A percentile compares a stretch with the other conserved stretches of the same genome.
phyloP scores from a whole-genome alignment of 140 eudicot genomes.

The Flaveria floridana region DNA sequence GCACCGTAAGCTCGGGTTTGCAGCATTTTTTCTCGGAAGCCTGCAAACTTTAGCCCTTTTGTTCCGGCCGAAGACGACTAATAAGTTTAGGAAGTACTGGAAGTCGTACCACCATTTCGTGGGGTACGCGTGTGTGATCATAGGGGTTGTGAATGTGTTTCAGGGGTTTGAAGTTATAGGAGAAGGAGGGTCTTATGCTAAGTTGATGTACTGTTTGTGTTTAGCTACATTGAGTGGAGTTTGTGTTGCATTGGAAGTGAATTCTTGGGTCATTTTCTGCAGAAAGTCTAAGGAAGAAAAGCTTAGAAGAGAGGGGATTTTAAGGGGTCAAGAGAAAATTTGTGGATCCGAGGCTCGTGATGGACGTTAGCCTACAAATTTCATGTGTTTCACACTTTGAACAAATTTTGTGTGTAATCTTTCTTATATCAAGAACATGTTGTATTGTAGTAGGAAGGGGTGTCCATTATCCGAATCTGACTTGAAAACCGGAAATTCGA shows the following conservation, averaged over 20 bases:
- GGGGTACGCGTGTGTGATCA: slow-evolving; percentile 83
- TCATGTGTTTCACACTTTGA: not conserved
- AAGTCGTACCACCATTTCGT: slow-evolving; percentile 98
- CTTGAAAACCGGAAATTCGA: too few relatives aligned
- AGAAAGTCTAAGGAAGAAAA: slow-evolving; percentile 82
- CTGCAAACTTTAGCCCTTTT: slow-evolving; percentile 80
- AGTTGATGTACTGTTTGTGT: slow-evolving; percentile 66
- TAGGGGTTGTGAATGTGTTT: slow-evolving; percentile 93
- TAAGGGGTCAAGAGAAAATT: slow-evolving; percentile 52
- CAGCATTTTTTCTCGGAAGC: slow-evolving; percentile 70
- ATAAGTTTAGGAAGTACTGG: slow-evolving; percentile 88
- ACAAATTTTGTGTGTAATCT: not conserved
- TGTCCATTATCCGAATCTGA: too few relatives aligned
- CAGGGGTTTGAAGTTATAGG: slow-evolving; percentile 92
- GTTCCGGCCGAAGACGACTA: slow-evolving; percentile 80
- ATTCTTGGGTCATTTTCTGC: slow-evolving; percentile 89
- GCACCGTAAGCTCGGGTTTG: slow-evolving; percentile 73
- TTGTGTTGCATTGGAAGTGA: slow-evolving; percentile 78
- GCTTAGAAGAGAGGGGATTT: slow-evolving; percentile 68
- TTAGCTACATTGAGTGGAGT: slow-evolving; percentile 68
- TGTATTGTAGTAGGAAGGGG: too few relatives aligned
- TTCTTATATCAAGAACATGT: too few relatives aligned
- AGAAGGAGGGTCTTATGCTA: slow-evolving; percentile 60
- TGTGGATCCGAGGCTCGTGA: slow-evolving; percentile 28
- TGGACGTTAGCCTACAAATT: too few relatives aligned